A percentile compares a stretch with the other conserved stretches of the same genome.
Evolutionary conservation across 169 alveolate species (phyloP).

Genomic region (Plasmodium cynomolgi): DNA sequence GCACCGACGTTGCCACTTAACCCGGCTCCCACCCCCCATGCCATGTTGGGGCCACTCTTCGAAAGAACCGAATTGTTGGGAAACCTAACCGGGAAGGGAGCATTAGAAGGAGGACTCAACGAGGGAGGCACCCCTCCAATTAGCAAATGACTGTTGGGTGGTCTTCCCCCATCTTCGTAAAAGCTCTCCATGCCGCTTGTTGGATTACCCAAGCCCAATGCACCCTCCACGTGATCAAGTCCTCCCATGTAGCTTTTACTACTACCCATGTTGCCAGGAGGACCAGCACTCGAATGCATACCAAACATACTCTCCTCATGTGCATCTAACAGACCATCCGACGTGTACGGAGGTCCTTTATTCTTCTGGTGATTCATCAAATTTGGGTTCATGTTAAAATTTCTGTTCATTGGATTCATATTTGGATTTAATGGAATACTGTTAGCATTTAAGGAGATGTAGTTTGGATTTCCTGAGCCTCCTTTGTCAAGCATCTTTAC

Average conservation of each 20-base stretch:
- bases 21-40: not conserved
- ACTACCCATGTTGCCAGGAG: not conserved
- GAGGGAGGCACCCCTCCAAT: not conserved
- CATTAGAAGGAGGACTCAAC: not conserved
- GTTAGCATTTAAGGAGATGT: conserved; percentile 21
- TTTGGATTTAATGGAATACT: not conserved
- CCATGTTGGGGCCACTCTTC: conserved; percentile 11
- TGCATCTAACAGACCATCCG: not conserved
- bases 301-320: not conserved
- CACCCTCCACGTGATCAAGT: not conserved
- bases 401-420: not conserved
- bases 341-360: not conserved
- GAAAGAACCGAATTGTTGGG: conserved; percentile 6
- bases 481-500: not conserved
- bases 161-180: not conserved
- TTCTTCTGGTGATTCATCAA: not conserved
- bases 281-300: not conserved
- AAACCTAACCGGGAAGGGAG: not conserved
- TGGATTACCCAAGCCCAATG: not conserved
- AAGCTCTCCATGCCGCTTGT: not conserved
- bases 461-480: conserved; percentile 3
- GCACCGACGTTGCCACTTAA: not conserved
- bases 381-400: not conserved
- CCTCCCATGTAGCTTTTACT: not conserved
- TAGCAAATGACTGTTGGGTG: not conserved